These are phyloP conservation scores for Hondaea fermentalgiana DNA, from an alignment of 108 stramenopile species.

Conservation along the genomic window DNA sequence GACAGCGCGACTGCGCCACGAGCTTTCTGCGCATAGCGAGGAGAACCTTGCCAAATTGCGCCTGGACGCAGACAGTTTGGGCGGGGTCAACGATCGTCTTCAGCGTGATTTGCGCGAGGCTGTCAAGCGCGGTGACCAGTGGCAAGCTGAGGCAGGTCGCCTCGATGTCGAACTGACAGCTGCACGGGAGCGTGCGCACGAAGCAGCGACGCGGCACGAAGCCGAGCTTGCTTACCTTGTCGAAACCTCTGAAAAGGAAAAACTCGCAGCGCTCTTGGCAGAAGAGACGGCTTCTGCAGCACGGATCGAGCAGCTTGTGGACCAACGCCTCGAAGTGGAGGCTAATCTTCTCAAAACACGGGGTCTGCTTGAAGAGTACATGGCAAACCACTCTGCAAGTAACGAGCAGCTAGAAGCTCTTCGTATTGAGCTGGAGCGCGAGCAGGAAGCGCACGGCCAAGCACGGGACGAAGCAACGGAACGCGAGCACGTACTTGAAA, in stretches of 20 bases:
- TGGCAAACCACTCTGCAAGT: not conserved
- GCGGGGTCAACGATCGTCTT: not conserved
- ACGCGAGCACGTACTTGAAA: not conserved
- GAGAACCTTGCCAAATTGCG: not conserved
- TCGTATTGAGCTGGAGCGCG: not conserved
- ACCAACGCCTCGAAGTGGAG: not conserved
- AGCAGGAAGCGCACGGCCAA: not conserved
- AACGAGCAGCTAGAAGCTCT: not conserved
- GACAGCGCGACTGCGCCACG: not conserved
- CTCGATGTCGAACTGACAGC: not conserved
- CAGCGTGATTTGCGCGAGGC: not conserved
- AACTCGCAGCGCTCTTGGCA: not conserved
- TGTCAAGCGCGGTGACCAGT: not conserved
- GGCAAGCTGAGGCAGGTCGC: not conserved
- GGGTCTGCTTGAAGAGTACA: not conserved
- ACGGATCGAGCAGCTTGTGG: not conserved
- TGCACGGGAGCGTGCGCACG: not conserved
- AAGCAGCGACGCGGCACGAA: not conserved
- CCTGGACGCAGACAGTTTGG: not conserved
- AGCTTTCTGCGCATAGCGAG: not conserved
- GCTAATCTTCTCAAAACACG: not conserved
- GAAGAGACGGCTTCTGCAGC: not conserved
- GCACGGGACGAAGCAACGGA: not conserved
- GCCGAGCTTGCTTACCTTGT: not conserved
- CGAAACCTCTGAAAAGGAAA: not conserved